Evolutionary conservation across 352 stramenopile species (phyloP), one percentile per base, ranked within the genome.

Genomic region (Phytopythium ostracodes): DNA sequence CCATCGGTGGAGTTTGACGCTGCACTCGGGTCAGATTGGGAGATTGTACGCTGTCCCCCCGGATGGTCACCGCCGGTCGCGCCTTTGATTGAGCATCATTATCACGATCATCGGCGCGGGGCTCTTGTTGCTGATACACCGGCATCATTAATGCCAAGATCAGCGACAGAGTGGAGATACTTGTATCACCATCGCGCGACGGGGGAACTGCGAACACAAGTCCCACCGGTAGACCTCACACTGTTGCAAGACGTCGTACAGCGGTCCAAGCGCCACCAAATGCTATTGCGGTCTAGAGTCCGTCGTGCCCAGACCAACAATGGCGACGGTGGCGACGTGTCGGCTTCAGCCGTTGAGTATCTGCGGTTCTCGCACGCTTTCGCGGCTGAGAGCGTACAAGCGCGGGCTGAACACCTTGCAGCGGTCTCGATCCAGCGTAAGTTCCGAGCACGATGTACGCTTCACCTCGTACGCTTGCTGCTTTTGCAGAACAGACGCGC

Each of bases 161-260:
- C 47, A 18, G 15, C 18, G 47, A 36, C 27, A 64, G 56, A 42
- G 57, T 74, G 22, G 53, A 72, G 80, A 20, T 94, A 89, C 54
- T 59, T 91, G 20, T 94, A 91, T 66, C 76, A 84, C 62, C 80
- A 89, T 54, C 79, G 77, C 0, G 12, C 68, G 33, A 92, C 81
- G 0, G 72, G 75, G 2, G 79, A 92, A 24, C 47, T 86, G 12
- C 73, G 80, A 0, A 43, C 63, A 2, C 65, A 64, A 6, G 72
- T 86, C 10, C 85, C 85, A 15, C 72, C 76, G 0, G 79, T 92
- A 35, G 66, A 92, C 62, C 84, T 76, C 46, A 56, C 59, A 22
- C 65, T 88, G 1, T 66, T 94, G 17, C 85, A 92, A 64, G 79
- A 91, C 27, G 73, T 88, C 6, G 79, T 92, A 1, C 83, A 94